A percentile compares a stretch with the other conserved stretches of the same genome.
Evolutionary conservation across 2,329 filamentous ascomycete genomes (phyloP).

Genomic region (Venturia nashicola): DNA sequence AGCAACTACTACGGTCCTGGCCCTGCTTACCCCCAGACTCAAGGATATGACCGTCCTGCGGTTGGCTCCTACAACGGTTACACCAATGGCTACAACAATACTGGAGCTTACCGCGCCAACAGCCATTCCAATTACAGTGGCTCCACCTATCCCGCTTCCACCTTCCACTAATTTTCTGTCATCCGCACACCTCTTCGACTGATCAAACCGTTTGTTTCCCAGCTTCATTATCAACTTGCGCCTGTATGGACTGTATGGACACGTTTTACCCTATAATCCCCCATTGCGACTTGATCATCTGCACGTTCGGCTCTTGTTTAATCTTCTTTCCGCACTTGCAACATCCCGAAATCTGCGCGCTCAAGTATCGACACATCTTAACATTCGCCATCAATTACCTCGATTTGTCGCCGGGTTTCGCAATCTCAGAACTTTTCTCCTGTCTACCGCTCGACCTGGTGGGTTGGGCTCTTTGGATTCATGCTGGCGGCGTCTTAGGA

Average conservation of each 20-base stretch:
- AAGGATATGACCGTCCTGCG: neutral
- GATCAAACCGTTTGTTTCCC: neutral
- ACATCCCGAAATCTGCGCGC: constrained; percentile 43
- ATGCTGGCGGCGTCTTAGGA: constrained; percentile 3
- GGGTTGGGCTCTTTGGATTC: constrained; percentile 4
- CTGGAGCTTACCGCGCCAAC: neutral
- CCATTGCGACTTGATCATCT: neutral
- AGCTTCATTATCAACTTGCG: neutral
- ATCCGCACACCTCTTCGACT: neutral
- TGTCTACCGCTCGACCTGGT: constrained; percentile 2
- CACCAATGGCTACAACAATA: neutral
- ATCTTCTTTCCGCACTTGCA: constrained; percentile 50
- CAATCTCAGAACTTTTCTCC: constrained; percentile 4
- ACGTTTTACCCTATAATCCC: neutral
- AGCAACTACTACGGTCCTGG: neutral
- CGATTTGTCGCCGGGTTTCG: constrained; percentile 1
- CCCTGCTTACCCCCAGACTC: neutral
- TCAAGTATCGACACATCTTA: constrained; percentile 19
- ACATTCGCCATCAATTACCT: neutral
- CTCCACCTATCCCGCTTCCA: neutral
- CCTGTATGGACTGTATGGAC: neutral
- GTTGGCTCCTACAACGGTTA: neutral
- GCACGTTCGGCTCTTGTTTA: neutral
- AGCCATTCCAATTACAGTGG: neutral
- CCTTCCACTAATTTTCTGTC: neutral